Evolutionary conservation across 2,329 filamentous ascomycete species (phyloP).

Genomic region (Boeremia lycopersici): DNA sequence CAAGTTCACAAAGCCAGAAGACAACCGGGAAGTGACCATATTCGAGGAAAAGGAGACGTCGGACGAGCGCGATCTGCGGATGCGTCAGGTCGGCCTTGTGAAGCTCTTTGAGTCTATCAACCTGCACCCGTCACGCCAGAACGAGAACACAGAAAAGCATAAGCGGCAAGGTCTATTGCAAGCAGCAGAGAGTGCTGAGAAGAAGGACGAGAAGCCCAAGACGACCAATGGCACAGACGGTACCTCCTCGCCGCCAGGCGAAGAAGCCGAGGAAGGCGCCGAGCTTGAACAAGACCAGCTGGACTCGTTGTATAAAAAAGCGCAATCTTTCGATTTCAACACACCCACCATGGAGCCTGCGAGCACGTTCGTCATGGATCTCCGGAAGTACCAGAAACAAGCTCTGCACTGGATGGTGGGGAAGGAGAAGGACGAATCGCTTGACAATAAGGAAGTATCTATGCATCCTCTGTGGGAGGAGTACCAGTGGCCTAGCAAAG

Average conservation of each 20-base stretch:
- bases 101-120: conserved; percentile 90
- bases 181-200: conserved; percentile 87
- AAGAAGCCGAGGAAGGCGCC: conserved; percentile 79
- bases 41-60: conserved; percentile 85
- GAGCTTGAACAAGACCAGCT: conserved; percentile 96
- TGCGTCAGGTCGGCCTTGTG: conserved; percentile 86
- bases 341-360: conserved; percentile 87
- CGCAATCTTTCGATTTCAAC: conserved; percentile 93
- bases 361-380: conserved; percentile 77
- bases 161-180: conserved; percentile 83
- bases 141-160: conserved; percentile 74
- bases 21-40: conserved; percentile 73
- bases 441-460: conserved; percentile 70
- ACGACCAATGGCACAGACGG: conserved; percentile 59
- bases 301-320: conserved; percentile 91
- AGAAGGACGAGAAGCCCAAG: conserved; percentile 56
- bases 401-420: conserved; percentile 95
- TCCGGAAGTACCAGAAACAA: conserved; percentile 94
- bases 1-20: conserved; percentile 66
- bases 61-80: conserved; percentile 81
- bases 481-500: conserved; percentile 85
- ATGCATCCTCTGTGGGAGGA: conserved; percentile 99
- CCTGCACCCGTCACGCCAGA: conserved; percentile 75
- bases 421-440: conserved; percentile 83
- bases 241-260: conserved; percentile 62